These are phyloP conservation scores for Spinacia oleracea DNA, from an alignment of 179 eudicot genomes.

Conservation along the genomic window DNA sequence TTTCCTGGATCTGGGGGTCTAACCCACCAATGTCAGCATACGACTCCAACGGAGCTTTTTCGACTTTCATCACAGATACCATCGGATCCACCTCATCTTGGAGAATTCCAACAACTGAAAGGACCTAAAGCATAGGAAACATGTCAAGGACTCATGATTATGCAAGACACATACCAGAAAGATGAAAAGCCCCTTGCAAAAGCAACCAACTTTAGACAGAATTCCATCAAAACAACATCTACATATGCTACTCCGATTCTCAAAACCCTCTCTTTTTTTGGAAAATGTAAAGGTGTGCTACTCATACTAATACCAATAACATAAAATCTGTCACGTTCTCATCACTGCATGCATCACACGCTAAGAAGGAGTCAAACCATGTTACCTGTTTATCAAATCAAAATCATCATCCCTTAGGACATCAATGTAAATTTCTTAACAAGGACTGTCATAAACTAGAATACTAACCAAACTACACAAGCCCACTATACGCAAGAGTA, in stretches of 20 bases:
- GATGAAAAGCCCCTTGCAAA: background rate
- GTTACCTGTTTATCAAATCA: no score
- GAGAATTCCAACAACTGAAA: conserved; percentile 95
- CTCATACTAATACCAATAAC: background rate
- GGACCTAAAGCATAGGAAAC: conserved; percentile 47
- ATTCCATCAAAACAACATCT: background rate
- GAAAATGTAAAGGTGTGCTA: background rate
- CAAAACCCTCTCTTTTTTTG: background rate
- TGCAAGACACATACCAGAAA: background rate
- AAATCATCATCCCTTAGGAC: background rate
- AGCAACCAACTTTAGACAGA: background rate
- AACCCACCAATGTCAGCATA: conserved; percentile 98
- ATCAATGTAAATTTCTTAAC: background rate
- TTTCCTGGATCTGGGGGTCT: conserved; percentile 96
- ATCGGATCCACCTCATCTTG: conserved; percentile 98
- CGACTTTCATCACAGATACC: conserved; percentile 99
- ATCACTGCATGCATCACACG: background rate
- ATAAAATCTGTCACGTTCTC: background rate
- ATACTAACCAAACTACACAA: background rate
- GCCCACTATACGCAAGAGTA: background rate
- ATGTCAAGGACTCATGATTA: background rate
- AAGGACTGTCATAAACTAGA: no score
- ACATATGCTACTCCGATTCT: background rate
- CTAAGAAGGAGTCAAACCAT: background rate
- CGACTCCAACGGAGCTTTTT: conserved; percentile 95